Percentiles rank a stretch among this genome's conserved stretches.
phyloP scores from a whole-genome alignment of 495 filamentous ascomycete species.

The Acidiella bohemica region DNA sequence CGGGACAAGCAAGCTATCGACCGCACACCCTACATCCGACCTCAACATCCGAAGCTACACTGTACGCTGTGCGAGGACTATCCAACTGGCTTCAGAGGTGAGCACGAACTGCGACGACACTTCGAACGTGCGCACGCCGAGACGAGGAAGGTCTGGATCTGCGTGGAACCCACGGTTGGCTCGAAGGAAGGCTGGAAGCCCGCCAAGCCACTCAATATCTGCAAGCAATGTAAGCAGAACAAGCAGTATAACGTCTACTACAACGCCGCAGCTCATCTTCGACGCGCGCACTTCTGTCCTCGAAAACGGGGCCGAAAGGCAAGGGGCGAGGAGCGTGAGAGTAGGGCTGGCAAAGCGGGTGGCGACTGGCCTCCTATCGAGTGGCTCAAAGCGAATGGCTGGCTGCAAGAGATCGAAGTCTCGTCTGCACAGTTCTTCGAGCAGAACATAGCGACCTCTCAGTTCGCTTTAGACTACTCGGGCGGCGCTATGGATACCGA shows the following conservation, averaged over 20 bases:
- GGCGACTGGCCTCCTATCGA: slow-evolving; percentile 74
- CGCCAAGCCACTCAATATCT: slow-evolving; percentile 59
- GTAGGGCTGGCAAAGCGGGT: slow-evolving; percentile 67
- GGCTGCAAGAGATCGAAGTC: slow-evolving; percentile 62
- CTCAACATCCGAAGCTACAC: slow-evolving; percentile 59
- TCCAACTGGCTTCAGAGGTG: slow-evolving; percentile 79
- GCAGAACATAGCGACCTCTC: neutral
- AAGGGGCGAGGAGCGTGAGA: slow-evolving; percentile 43
- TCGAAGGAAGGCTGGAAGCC: slow-evolving; percentile 11
- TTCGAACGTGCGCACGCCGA: slow-evolving; percentile 62
- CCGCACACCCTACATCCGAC: slow-evolving; percentile 60
- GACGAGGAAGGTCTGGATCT: slow-evolving; percentile 70
- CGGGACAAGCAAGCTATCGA: slow-evolving; percentile 40
- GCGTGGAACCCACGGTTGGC: slow-evolving; percentile 40
- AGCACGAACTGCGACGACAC: slow-evolving; percentile 85
- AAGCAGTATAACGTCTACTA: slow-evolving; percentile 90
- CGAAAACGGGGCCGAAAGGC: slow-evolving; percentile 42
- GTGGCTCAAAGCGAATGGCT: slow-evolving; percentile 50
- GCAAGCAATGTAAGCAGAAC: slow-evolving; percentile 65
- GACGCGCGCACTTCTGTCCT: slow-evolving; percentile 75
- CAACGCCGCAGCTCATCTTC: slow-evolving; percentile 85
- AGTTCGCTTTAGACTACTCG: neutral
- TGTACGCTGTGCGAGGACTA: slow-evolving; percentile 63
- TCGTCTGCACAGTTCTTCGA: slow-evolving; percentile 1
- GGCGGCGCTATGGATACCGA: slow-evolving; percentile 2